Conservation (phyloP, 139 green algal genomes). For the Closterium sp. region DNA sequence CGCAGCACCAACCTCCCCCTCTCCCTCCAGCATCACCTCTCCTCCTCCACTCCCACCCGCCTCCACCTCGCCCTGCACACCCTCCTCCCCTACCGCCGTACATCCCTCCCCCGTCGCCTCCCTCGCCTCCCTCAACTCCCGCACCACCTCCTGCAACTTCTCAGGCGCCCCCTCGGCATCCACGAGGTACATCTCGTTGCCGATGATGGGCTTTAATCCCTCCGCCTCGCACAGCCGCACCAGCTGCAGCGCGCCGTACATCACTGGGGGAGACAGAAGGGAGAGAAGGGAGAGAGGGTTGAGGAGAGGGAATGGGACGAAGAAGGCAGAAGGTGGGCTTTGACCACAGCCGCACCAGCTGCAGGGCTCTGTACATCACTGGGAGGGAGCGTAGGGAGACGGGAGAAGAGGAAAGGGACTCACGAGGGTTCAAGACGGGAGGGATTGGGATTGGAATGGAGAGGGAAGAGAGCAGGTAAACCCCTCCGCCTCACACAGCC, state of each 20-base stretch:
- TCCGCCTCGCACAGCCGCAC: slow-evolving; percentile 23
- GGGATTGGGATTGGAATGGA: too few species aligned
- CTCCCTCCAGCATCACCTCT: neutral
- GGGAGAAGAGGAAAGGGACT: neutral
- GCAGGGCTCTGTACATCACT: too few species aligned
- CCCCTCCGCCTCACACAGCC: slow-evolving; percentile 16
- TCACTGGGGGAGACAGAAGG: neutral
- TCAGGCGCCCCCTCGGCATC: neutral
- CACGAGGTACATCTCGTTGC: slow-evolving; percentile 51
- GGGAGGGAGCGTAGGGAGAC: neutral
- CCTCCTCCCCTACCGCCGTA: neutral
- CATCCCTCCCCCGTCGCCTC: neutral
- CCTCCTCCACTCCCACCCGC: neutral
- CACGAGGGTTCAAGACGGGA: neutral
- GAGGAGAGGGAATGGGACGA: slow-evolving; percentile 6
- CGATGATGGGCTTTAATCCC: slow-evolving; percentile 48
- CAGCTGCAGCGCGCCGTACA: slow-evolving; percentile 43
- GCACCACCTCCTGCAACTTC: neutral
- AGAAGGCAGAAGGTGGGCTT: too few species aligned
- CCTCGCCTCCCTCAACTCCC: neutral
- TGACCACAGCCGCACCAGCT: too few species aligned
- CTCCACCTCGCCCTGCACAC: neutral
- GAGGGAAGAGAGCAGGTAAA: neutral
- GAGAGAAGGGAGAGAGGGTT: neutral
- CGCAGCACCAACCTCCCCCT: neutral